Evolutionary conservation across 768 basidiomycete species (phyloP), one percentile per base, ranked within the genome.

Genomic region (Psilocybe cubensis): DNA sequence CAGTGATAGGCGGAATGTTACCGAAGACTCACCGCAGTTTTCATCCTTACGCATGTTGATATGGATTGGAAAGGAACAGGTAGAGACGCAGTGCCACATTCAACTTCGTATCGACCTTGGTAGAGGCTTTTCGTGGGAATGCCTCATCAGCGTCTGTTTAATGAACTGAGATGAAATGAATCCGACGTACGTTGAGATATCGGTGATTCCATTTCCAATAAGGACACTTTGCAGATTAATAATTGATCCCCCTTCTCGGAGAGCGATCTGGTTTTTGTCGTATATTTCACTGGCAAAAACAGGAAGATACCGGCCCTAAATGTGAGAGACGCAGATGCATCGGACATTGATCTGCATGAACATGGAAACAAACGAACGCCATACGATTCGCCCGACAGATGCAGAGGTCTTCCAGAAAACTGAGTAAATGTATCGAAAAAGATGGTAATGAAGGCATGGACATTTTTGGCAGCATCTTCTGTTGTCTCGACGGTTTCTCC

Each of bases 391-490:
- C 91, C 92, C 0, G 90, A 79, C 49, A 93, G 76, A 61, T 92
- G 89, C 43, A 94, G 77, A 0, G 82, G 74, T 21, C 91, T 73
- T 2, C 88, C 88, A 46, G 83, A 68, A 70, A 89, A 92, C 61
- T 90, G 81, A 12, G 78, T 75, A 74, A 93, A 94, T 0, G 86
- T 86, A 61, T 92, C 87, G 63, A 92, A 90, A 73, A 92, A 92
- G 54, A 94, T 87, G 2, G 83, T 75, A 52, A 92, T 76, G 71
- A 93, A 93, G 0, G 90, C 86, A 47, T 87, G 79, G 35, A 92
- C 75, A 64, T 93, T 88, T 59, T 81, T 83, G 3, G 90, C 88
- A 0, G 91, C 92, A n/a, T 86, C 86, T 70, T 93, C 91, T 0
- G 91, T 89, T 0, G 88, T 91, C 55, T 83, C 84, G 17, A 91